Conservation (phyloP, 495 filamentous ascomycete species). For the Jackrogersella multiformis region DNA sequence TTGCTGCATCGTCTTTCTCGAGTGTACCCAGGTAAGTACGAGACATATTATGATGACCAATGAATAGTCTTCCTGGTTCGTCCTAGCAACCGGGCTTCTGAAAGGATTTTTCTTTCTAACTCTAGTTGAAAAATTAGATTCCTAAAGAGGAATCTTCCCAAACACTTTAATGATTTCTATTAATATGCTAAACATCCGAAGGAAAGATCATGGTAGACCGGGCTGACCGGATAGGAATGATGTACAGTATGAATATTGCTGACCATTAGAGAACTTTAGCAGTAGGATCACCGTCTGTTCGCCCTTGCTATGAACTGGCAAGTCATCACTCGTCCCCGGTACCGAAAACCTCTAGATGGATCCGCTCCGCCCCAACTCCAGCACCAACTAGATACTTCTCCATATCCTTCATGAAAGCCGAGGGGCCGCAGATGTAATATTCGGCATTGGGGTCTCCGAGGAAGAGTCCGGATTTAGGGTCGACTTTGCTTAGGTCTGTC, state of each 20-base stretch:
- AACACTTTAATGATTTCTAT: background rate
- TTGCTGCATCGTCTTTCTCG: too few species aligned
- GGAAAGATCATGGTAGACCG: background rate
- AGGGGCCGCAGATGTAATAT: slow-evolving; percentile 77
- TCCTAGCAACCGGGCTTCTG: too few species aligned
- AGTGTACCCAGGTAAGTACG: too few species aligned
- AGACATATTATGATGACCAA: too few species aligned
- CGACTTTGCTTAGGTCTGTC: slow-evolving; percentile 64
- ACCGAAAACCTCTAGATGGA: slow-evolving; percentile 74
- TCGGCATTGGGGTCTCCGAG: slow-evolving; percentile 61
- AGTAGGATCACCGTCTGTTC: background rate
- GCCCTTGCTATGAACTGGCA: background rate
- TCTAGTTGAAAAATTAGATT: background rate
- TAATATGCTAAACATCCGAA: background rate
- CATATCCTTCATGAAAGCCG: slow-evolving; percentile 69
- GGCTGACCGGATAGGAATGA: background rate
- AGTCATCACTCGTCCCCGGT: slow-evolving; percentile 58
- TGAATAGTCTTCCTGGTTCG: too few species aligned
- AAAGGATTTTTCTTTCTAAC: background rate
- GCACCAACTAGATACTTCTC: slow-evolving; percentile 55
- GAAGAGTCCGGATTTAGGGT: slow-evolving; percentile 60
- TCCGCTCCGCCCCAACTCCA: slow-evolving; percentile 64
- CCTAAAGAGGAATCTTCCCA: background rate
- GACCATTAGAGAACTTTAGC: background rate
- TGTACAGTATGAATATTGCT: slow-evolving; percentile 4